Evolutionary conservation across 768 basidiomycete species (phyloP).

Genomic region (Boletus fagicola): DNA sequence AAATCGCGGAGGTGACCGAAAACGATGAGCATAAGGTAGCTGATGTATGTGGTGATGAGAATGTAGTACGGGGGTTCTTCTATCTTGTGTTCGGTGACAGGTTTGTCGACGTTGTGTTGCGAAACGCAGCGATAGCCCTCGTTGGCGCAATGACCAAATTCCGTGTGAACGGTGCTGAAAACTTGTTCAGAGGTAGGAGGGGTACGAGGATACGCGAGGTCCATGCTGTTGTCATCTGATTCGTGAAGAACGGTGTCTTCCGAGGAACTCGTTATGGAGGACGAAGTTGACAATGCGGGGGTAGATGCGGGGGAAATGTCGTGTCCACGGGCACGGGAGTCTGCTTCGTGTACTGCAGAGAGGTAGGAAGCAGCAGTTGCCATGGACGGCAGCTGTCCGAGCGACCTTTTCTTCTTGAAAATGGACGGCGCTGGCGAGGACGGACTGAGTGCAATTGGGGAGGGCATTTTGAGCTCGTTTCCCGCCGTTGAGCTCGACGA

Average conservation of each 20-base stretch:
- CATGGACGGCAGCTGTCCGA: constrained; percentile 37
- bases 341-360: constrained; percentile 59
- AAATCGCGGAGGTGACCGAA: constrained; percentile 95
- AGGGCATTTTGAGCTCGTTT: constrained; percentile 38
- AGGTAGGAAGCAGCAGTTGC: constrained; percentile 59
- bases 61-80: constrained; percentile 93
- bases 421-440: constrained; percentile 52
- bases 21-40: constrained; percentile 88
- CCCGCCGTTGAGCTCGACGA: constrained; percentile 11
- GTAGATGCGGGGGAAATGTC: constrained; percentile 56
- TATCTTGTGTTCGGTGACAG: constrained; percentile 56
- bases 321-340: constrained; percentile 60
- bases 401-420: constrained; percentile 57
- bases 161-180: constrained; percentile 78
- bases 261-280: constrained; percentile 65
- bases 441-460: constrained; percentile 64
- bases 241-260: constrained; percentile 67
- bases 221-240: constrained; percentile 50
- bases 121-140: constrained; percentile 69
- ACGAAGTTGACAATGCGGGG: constrained; percentile 71
- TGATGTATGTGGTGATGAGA: constrained; percentile 86
- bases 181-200: constrained; percentile 81
- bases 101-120: constrained; percentile 47
- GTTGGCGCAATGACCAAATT: constrained; percentile 90
- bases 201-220: constrained; percentile 56